phyloP scores from a whole-genome alignment of 257 asterid species.

The Schizonepeta tenuifolia region DNA sequence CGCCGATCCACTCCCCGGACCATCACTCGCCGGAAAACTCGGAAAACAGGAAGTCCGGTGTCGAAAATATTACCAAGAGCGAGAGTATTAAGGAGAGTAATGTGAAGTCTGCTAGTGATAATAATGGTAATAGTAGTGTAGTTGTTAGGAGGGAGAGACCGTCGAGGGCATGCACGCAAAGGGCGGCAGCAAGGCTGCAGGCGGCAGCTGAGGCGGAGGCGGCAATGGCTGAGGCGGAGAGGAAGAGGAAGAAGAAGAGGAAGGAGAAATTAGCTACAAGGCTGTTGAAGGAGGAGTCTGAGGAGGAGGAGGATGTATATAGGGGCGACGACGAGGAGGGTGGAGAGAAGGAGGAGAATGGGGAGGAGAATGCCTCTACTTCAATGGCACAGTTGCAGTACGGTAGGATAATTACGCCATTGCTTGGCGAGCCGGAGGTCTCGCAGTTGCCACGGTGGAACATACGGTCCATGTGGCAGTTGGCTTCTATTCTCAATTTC shows the following conservation, averaged over 20 bases:
- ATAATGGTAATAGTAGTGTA: conserved; percentile 45
- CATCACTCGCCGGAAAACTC: conserved; percentile 37
- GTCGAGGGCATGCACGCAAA: conserved; percentile 94
- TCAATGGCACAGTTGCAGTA: conserved; percentile 50
- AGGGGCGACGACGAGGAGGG: conserved; percentile 45
- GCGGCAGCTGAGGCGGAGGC: conserved; percentile 95
- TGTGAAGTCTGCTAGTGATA: conserved; percentile 40
- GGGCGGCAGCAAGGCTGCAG: conserved; percentile 89
- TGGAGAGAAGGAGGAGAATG: conserved; percentile 46
- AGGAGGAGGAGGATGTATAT: conserved; percentile 46
- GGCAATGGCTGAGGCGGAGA: conserved; percentile 54
- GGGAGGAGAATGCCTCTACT: conserved; percentile 34
- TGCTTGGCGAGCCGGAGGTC: conserved; percentile 84
- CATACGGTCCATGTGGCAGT: conserved; percentile 94
- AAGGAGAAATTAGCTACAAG: conserved; percentile 62
- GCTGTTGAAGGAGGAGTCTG: conserved; percentile 70
- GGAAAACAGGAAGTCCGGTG: conserved; percentile 36
- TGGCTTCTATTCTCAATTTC: conserved; percentile 95
- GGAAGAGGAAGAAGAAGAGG: conserved; percentile 70
- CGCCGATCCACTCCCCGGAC: conserved; percentile 72
- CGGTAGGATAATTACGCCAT: conserved; percentile 62
- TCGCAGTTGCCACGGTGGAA: conserved; percentile 93
- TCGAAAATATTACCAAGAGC: conserved; percentile 35
- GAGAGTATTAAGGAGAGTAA: conserved; percentile 38
- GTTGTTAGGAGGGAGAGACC: conserved; percentile 89